Evolutionary conservation across 129 eudicot genomes (phyloP), one percentile per base, ranked within the genome.

Genomic region (Cynara cardunculus): DNA sequence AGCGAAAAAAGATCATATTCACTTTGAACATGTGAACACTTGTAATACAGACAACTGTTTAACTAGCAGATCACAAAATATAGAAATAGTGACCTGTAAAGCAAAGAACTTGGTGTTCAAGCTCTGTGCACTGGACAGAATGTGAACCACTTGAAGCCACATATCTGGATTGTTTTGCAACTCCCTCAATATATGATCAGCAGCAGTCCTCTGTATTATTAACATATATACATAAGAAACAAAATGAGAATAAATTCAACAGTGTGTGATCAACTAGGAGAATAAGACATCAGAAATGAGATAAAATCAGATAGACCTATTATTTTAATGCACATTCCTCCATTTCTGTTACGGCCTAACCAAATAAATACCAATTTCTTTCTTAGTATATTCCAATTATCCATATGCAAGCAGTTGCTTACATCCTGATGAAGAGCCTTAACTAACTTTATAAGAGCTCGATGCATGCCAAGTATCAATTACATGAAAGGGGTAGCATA

Each of bases 141-240:
- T 90, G 89, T 92, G 99, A 80, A 95, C 97, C 79, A 95, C 99
- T 89, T 95, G 99, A 78, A 95, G 97, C 99, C 99, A 95, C 94
- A 88, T 95, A 71, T 95, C 96, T 24, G 97, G 94, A 84, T 95
- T 95, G 80, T 88, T 90, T 85, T 95, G 97, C 87, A 95, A 85
- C 49, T 95, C 99, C 75, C 97, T 86, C 85, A 95, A 83, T 49
- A 95, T 90, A 62, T 86, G 96, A 83, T 95, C 99, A 5, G 99
- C 97, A 26, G 99, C 96, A 46, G 94, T 78, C 87, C 99, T 95
- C 99, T 95, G 93, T 32, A 70, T 18, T 72, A 77, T 37, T 69
- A 83, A 74, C 37, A 65, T 39, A 76, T 7, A 56, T 35, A 13
- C 66, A 71, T 69, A 9, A 82, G 16, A 24, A 75, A 76, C 81